phyloP scores from a whole-genome alignment of 345 rosid species.

The Viola odorata region DNA sequence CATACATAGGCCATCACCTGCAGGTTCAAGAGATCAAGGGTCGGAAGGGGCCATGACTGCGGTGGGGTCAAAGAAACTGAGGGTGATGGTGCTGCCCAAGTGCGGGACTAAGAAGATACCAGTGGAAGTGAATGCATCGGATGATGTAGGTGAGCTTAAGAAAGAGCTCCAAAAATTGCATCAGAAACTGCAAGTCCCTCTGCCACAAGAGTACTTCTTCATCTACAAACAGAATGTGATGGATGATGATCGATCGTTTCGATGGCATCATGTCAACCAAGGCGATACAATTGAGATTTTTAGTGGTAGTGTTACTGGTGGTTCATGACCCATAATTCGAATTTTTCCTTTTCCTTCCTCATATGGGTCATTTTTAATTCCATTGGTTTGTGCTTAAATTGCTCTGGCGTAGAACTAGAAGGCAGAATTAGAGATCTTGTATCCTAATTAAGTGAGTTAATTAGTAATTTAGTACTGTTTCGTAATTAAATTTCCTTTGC shows the following conservation, averaged over 20 bases:
- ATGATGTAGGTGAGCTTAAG: constrained; percentile 63
- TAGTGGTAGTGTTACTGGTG: constrained; percentile 24
- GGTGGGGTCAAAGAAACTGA: constrained; percentile 39
- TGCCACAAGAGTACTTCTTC: constrained; percentile 72
- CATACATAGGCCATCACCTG: constrained; percentile 24
- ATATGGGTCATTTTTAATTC: too few relatives aligned
- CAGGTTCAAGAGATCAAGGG: constrained; percentile 15
- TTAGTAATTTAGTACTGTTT: not conserved
- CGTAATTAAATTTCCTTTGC: not conserved
- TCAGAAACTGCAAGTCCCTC: constrained; percentile 39
- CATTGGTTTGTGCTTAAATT: too few relatives aligned
- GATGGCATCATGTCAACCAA: constrained; percentile 63
- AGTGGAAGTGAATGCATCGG: constrained; percentile 54
- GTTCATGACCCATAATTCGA: not conserved
- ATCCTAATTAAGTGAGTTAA: too few relatives aligned
- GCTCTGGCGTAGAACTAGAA: too few relatives aligned
- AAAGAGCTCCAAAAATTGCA: constrained; percentile 60
- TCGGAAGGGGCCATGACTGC: not conserved
- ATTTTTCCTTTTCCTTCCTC: too few relatives aligned
- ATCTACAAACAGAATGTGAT: constrained; percentile 61
- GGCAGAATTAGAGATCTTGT: not conserved
- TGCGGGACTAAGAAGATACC: constrained; percentile 59
- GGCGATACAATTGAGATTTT: constrained; percentile 71
- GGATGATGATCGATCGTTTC: constrained; percentile 75
- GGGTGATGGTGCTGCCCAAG: constrained; percentile 50